Conservation (phyloP, 208 protist genomes). For the Phytomonas sp. region DNA sequence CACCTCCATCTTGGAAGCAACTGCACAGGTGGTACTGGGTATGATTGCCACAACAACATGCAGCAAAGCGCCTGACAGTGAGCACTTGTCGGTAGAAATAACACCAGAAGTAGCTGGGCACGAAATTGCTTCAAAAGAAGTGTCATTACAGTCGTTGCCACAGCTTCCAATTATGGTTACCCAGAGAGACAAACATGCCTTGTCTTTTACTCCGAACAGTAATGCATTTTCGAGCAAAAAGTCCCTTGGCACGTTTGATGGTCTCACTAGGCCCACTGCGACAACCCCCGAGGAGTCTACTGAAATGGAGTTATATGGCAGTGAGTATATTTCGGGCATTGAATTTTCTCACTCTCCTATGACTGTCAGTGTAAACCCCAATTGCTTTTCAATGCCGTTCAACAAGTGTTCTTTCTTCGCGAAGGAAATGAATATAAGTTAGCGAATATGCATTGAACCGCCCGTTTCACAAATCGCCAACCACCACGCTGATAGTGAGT, state of each 20-base stretch:
- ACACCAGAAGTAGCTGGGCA: not conserved
- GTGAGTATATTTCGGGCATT: not conserved
- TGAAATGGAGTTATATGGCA: not conserved
- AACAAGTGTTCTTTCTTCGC: not conserved
- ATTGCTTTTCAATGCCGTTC: not conserved
- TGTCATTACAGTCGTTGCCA: not conserved
- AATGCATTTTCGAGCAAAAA: constrained; percentile 2
- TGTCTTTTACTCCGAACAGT: not conserved
- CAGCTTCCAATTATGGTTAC: not conserved
- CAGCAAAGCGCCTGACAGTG: not conserved
- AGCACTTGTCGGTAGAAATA: not conserved
- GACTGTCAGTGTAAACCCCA: not conserved
- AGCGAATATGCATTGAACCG: not conserved
- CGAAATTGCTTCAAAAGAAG: not conserved
- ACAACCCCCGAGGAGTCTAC: not conserved
- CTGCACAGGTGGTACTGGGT: not conserved
- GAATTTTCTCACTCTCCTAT: not conserved
- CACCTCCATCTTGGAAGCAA: not conserved
- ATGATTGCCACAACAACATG: not conserved
- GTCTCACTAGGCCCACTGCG: not conserved
- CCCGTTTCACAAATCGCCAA: not conserved
- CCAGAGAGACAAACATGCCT: not conserved
- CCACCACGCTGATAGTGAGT: not conserved
- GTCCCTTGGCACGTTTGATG: not conserved
- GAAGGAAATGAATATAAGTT: not conserved